phyloP scores from a whole-genome alignment of 805 yeast species.

The Starmerella floris region DNA sequence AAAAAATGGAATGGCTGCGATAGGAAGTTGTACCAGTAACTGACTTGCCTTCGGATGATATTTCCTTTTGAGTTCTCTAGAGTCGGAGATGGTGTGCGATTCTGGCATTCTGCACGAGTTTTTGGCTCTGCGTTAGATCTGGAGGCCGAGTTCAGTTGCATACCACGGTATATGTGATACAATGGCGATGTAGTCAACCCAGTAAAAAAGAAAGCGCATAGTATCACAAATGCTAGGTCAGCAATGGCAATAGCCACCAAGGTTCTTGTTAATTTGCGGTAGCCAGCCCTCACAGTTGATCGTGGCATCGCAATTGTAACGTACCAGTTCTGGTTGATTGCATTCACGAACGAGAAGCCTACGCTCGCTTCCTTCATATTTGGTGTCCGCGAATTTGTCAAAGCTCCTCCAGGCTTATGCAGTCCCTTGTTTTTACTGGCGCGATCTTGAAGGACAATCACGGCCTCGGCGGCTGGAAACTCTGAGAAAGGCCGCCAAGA shows the following conservation, averaged over 20 bases:
- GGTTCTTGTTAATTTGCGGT: conserved; percentile 7
- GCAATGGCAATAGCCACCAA: conserved; percentile 16
- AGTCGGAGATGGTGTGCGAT: too few relatives aligned
- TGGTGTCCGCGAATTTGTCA: conserved; percentile 13
- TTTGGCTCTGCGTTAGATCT: not conserved
- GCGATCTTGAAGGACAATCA: not conserved
- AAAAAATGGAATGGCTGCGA: not conserved
- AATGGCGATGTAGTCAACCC: conserved; percentile 17
- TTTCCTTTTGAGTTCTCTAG: not conserved
- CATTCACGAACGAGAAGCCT: conserved; percentile 15
- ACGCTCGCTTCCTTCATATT: conserved; percentile 15
- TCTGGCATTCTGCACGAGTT: too few relatives aligned
- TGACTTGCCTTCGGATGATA: not conserved
- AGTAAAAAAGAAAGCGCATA: conserved; percentile 14
- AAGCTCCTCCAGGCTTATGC: conserved; percentile 10
- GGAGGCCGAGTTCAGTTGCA: conserved; percentile 8
- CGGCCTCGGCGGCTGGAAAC: conserved; percentile 17
- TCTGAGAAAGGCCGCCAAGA: conserved; percentile 4
- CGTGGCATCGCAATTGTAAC: conserved; percentile 11
- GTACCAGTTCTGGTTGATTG: conserved; percentile 14
- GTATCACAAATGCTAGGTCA: conserved; percentile 11
- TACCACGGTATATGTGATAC: conserved; percentile 16
- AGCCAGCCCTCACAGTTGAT: conserved; percentile 8
- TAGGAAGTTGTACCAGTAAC: not conserved
- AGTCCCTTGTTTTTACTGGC: not conserved